Base-by-base conservation (phyloP, 2,329 filamentous ascomycete species). In the Tympanopsis confertula region DNA sequence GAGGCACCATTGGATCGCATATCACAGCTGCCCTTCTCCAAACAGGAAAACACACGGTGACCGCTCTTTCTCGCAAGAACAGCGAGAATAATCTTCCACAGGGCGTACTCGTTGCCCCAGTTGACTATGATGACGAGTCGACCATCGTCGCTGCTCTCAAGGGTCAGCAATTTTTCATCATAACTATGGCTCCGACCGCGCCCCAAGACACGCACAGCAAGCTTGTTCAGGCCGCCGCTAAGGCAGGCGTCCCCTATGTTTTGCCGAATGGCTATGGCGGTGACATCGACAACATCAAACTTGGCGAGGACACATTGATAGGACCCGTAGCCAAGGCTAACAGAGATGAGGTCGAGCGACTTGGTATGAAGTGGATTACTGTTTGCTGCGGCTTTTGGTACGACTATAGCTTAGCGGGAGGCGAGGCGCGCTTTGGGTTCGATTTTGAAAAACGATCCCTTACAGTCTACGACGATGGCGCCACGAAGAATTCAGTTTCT, bases 401-500 rank as follows among this genome's bases (percentile, higher is more conserved):
- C 44, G 63, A 73, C 36, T 71, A 63, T 41, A 71, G 65, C 39
- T 46, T 73, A 1, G 60, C 59, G 1, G 54, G 56, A 3, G 56
- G 55, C 0, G 37, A 52, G 1, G 36, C 45, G 5, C 57, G 58
- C 20, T 72, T 61, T 37, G 71, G 70, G 3, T 66, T 73, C 50
- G 67, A 73, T 45, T 57, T 70, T 41, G 49, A 50, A 19, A 59
- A 63, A 5, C 52, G 55, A 0, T 41, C 40, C 0, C 40, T 68
- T n/a, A 65, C 60, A 0, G 47, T 72, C 35, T 73, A 65, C 38
- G 74, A 78, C 43, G 67, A 74, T 18, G 79, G 79, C 0, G 64
- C 62, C 15, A 66, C 61, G 2, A 64, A 56, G 38, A 70, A 80
- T 47, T 73, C 68, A 42, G 69, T 61, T 0, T 72, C 68, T 12